Evolutionary conservation across 2,329 filamentous ascomycete species (phyloP), one percentile per base, ranked within the genome.

Genomic region (Ascochyta viciae-villosae): DNA sequence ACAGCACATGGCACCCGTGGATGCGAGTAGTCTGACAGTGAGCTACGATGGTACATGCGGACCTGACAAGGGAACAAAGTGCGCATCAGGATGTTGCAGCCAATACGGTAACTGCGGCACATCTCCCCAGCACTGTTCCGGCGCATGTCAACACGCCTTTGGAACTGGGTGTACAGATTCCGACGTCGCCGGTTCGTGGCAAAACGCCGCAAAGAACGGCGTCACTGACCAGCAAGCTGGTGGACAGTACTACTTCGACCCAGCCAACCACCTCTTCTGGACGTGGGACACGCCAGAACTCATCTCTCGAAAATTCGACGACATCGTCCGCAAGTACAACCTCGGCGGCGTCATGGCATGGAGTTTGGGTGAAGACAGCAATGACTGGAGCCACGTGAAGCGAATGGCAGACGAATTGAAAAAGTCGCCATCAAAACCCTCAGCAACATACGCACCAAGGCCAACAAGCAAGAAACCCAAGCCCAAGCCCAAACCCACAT

Each of bases 321-420:
- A 82, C 4, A 81, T 92, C 33, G 80, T 90, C 3, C 76, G 79
- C 27, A 77, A 78, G 29, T 81, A 83, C 67, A 73, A 77, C 1
- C 72, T 92, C 0, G 89, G 89, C 1, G 89, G 90, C 15, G 85
- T 90, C 4, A 91, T 92, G 81, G 88, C 89, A 0, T 92, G 89
- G 89, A 88, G 87, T 19, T 67, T 92, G 54, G 89, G 87, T 2
- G 88, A 92, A 74, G 89, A 92, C 54, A 68, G 64, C n/a, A 54
- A 62, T 22, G 71, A 72, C 54, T 77, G 69, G 67, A 68, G 63
- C 49, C 81, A 78, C 54, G 64, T 84, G 26, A 75, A 72, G 64
- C 75, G 75, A 1, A 77, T 85, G 69, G 64, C 61, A 2, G 57
- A 54, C 9, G 67, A 70, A 37, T 26, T 71, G n/a, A 26, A 38